Base-by-base conservation (phyloP, 108 stramenopile genomes). In the Aurantiochytrium sp. region DNA sequence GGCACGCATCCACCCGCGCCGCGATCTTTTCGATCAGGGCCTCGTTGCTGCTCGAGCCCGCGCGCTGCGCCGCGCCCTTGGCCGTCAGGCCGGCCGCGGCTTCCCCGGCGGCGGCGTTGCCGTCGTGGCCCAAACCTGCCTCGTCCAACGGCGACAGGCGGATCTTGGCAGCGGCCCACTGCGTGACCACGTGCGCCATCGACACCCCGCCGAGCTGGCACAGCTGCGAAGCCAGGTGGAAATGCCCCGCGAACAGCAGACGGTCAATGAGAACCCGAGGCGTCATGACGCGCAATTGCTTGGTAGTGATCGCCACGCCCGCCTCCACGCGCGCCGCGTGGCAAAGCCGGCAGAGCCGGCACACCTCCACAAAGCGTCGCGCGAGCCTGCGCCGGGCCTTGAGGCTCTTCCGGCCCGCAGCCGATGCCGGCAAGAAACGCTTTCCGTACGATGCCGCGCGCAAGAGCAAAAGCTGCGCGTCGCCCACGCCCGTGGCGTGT, bases 111-210 rank as follows among this genome's bases (percentile, higher is more conserved):
- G 59, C 59, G 34, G 22, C 10, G 0, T 65, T 19, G 6, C 10
- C 59, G 24, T 27, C 59, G 10, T 65, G 15, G 50, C 50, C 50
- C 50, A 52, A 52, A 17, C 0, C 50, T 52, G 50, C 17, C 17
- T 52, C 59, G 10, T 65, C 59, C 8, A 65, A 27, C 27, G 59
- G 59, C 34, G 73, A 39, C 3, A 30, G 24, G 36, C 73, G 12
- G 8, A 81, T 81, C 73, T 81, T 81, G 39, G 73, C 73, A 12
- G 73, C 45, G 6, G 73, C 73, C 73, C 73, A 81, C 42, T 81
- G 73, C 73, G 73, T 48, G 10, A 81, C 42, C 21, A 81, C 73
- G 30, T 81, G 73, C 21, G 73, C 6, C 6, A n/a, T 41, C 12
- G 73, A 48, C 12, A 81, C 73, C 17, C 24, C 19, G 21, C 19